A percentile compares a stretch with the other conserved stretches of the same genome.
phyloP scores from a whole-genome alignment of 2,329 filamentous ascomycete species.

The Alternaria hordeiaustralica region DNA sequence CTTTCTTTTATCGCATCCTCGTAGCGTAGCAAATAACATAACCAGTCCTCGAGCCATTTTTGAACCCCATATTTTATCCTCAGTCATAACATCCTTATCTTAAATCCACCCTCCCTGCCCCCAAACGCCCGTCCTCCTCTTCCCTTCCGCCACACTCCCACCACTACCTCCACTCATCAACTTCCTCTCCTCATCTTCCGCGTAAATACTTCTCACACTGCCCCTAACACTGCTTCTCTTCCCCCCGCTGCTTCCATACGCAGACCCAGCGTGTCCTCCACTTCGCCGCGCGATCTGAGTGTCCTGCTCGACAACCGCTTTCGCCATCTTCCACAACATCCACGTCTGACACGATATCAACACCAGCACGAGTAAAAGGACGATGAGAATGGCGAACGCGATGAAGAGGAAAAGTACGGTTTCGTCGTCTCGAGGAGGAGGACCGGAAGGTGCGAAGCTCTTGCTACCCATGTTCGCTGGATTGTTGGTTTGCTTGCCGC shows the following conservation, averaged over 20 bases:
- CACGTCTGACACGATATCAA: constrained; percentile 30
- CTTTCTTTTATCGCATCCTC: background rate
- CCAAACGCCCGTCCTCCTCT: constrained; percentile 4
- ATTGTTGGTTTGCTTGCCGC: background rate
- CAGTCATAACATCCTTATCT: no score
- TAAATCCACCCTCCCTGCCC: background rate
- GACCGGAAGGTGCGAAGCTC: background rate
- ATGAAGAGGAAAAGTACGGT: constrained; percentile 35
- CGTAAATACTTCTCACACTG: background rate
- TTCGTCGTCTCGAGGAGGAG: constrained; percentile 9
- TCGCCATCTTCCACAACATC: constrained; percentile 31
- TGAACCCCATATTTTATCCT: background rate
- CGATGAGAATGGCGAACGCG: constrained; percentile 32
- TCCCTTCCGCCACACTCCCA: background rate
- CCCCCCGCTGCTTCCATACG: background rate
- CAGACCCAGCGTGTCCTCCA: background rate
- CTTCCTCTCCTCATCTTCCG: background rate
- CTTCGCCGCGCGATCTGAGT: constrained; percentile 11
- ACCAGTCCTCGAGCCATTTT: background rate
- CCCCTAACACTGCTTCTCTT: background rate
- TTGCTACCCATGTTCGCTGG: constrained; percentile 5
- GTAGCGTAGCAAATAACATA: background rate
- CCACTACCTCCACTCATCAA: background rate
- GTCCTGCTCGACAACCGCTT: constrained; percentile 27
- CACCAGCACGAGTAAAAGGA: constrained; percentile 30